Base-by-base conservation (phyloP, 2,329 filamentous ascomycete genomes). In the Drechslerella dactyloides region DNA sequence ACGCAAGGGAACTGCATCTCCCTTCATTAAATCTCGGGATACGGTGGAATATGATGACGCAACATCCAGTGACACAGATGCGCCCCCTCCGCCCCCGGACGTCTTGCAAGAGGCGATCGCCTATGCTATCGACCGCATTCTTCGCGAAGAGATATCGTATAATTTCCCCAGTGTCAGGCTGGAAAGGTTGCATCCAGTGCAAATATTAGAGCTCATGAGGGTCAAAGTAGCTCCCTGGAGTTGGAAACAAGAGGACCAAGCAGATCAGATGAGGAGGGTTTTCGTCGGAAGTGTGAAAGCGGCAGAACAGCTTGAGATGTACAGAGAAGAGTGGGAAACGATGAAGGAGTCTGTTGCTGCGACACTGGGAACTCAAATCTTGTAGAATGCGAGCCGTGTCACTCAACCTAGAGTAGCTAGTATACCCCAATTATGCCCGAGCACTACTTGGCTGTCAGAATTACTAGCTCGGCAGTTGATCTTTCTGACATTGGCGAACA, bases 171-270 rank as follows among this genome's bases (percentile, higher is more conserved):
- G 10, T 3, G 13, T 42, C 2, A 57, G 27, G 23, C 2, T 72
- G 33, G 60, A 61, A 46, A 53, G 15, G 24, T 48, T 72, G 23
- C 68, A 72, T 40, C 68, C 68, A 0, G 56, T 65, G 15, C 68
- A 72, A 19, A 52, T 72, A 23, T 37, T 72, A 24, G 60, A 56
- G 15, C 33, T 72, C 2, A 48, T 61, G 30, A 44, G 42, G 24
- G 40, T 72, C 27, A 61, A 30, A n/a, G 44, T 57, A 17, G 60
- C 68, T 1, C 21, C 50, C 11, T 72, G 68, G 68, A 65, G 51
- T 24, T 72, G 60, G 60, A 17, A 24, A 15, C 60, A 72, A 6
- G 68, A 72, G n/a, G 44, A 72, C 37, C 50, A 57, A 4, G 23
- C 61, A 46, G 60, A 61, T 10, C 1, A n/a, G 11, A 30, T 65